These are phyloP conservation scores for Xylaria arbuscula DNA, from an alignment of 2,329 filamentous ascomycete species.

Conservation along the genomic window DNA sequence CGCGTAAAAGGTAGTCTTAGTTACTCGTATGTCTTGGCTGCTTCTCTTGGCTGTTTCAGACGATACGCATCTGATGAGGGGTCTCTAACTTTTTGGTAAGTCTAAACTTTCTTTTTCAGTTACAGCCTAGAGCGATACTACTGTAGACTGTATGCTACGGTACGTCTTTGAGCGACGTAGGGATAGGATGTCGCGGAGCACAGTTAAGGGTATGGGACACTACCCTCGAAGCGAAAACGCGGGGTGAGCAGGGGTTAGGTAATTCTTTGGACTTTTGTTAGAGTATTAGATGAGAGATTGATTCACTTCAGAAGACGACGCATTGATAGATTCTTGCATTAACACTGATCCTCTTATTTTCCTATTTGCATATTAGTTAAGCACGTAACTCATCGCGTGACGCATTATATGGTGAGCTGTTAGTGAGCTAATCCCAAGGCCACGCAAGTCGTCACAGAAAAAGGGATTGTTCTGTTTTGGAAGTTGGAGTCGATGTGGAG, in stretches of 20 bases:
- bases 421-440: constrained; percentile 16
- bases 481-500: constrained; percentile 2
- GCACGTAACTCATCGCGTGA: neutral
- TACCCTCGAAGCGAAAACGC: constrained; percentile 35
- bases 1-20: neutral
- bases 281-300: constrained; percentile 3
- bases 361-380: neutral
- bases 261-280: constrained; percentile 4
- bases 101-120: neutral
- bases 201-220: constrained; percentile 8
- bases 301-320: constrained; percentile 4
- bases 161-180: neutral
- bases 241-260: constrained; percentile 30
- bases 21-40: constrained; percentile 12
- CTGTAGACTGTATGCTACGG: constrained; percentile 14
- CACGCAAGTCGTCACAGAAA: constrained; percentile 5
- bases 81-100: constrained; percentile 8
- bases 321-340: constrained; percentile 13
- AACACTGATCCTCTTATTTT: constrained; percentile 11
- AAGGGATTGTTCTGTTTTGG: neutral
- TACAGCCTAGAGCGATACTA: constrained; percentile 6
- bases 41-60: constrained; percentile 33
- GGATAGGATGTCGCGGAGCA: constrained; percentile 19
- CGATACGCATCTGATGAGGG: constrained; percentile 16
- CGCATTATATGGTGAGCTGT: neutral